Conservation (phyloP, 192 early-diverging fungal genomes). For the Endogone sp. region DNA sequence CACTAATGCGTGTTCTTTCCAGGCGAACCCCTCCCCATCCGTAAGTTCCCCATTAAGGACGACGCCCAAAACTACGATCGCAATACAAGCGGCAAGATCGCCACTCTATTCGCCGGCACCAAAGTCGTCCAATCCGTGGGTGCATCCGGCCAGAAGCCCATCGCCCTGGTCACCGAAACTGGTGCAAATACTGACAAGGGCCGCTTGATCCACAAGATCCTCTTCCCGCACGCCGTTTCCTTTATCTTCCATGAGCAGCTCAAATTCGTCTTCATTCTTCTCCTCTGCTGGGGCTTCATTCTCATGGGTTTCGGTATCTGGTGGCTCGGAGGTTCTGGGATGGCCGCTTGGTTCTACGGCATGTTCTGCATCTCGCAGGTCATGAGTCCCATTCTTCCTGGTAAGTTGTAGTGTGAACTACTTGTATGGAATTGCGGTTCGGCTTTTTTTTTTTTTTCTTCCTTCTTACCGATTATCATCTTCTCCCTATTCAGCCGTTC, state of each 20-base stretch:
- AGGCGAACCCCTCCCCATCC: slow-evolving; percentile 60
- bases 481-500: no score
- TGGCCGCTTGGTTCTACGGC: slow-evolving; percentile 66
- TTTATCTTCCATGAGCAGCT: slow-evolving; percentile 75
- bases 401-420: slow-evolving; percentile 7
- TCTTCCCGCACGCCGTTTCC: slow-evolving; percentile 59
- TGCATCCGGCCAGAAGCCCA: not conserved
- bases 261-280: slow-evolving; percentile 52
- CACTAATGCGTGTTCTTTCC: slow-evolving; percentile 3
- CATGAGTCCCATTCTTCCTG: slow-evolving; percentile 63
- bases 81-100: slow-evolving; percentile 16
- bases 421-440: no score
- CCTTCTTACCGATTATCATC: no score
- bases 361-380: slow-evolving; percentile 68
- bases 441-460: no score
- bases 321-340: slow-evolving; percentile 37
- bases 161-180: slow-evolving; percentile 41
- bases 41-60: slow-evolving; percentile 53
- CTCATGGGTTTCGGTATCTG: slow-evolving; percentile 37
- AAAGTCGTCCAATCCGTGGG: slow-evolving; percentile 50
- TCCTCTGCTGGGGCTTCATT: slow-evolving; percentile 33
- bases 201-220: slow-evolving; percentile 60
- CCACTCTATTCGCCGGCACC: slow-evolving; percentile 50
- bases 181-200: slow-evolving; percentile 55
- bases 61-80: slow-evolving; percentile 25